Conservation (phyloP, 768 basidiomycete species). For the Amanita polypyramis region DNA sequence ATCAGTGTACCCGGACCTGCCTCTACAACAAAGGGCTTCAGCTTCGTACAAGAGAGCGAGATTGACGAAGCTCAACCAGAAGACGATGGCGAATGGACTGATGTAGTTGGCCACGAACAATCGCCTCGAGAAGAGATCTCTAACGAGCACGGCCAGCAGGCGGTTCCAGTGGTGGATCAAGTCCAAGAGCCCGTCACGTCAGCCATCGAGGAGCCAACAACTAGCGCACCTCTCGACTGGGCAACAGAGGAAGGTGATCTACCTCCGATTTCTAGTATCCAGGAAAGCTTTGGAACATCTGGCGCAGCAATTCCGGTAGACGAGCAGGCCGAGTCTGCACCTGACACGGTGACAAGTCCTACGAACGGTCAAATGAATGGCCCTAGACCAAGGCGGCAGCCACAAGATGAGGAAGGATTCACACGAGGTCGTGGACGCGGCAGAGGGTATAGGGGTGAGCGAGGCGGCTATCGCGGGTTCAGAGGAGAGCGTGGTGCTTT, state of each 20-base stretch:
- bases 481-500: slow-evolving; percentile 23
- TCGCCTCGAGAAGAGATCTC: slow-evolving; percentile 13
- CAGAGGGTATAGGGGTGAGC: slow-evolving; percentile 21
- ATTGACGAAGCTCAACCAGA: slow-evolving; percentile 48
- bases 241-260: slow-evolving; percentile 72
- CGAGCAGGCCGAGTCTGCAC: slow-evolving; percentile 16
- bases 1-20: slow-evolving; percentile 29
- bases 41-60: slow-evolving; percentile 78
- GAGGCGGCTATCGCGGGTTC: slow-evolving; percentile 22
- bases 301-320: slow-evolving; percentile 58
- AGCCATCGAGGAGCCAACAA: slow-evolving; percentile 4
- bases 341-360: slow-evolving; percentile 11
- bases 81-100: slow-evolving; percentile 45
- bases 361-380: slow-evolving; percentile 20
- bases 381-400: slow-evolving; percentile 11
- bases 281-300: slow-evolving; percentile 69
- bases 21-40: slow-evolving; percentile 46
- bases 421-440: slow-evolving; percentile 37
- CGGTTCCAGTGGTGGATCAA: background rate
- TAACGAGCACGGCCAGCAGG: background rate
- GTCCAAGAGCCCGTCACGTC: slow-evolving; percentile 6
- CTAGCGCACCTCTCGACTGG: slow-evolving; percentile 55
- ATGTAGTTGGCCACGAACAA: slow-evolving; percentile 19
- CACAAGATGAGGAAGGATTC: slow-evolving; percentile 56
- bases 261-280: slow-evolving; percentile 67